Evolutionary conservation across 2,329 filamentous ascomycete genomes (phyloP).

Genomic region (Domatiomyces globalis): DNA sequence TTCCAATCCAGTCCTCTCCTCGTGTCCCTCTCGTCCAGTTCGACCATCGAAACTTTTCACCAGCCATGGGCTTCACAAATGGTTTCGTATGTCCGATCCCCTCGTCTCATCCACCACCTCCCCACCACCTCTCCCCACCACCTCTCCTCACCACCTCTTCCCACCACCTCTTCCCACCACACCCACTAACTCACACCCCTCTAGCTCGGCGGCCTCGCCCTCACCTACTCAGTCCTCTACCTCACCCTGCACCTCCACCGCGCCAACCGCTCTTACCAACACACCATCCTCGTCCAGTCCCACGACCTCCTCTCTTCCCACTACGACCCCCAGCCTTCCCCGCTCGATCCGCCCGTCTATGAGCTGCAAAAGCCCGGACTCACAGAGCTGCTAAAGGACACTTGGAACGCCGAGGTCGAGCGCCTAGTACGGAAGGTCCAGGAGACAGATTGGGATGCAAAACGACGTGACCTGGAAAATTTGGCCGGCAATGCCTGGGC

Average conservation of each 20-base stretch:
- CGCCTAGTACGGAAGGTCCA: conserved; percentile 52
- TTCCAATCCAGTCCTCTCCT: background rate
- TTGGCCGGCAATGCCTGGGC: conserved; percentile 8
- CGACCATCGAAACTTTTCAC: background rate
- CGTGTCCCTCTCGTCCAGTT: background rate
- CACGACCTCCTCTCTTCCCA: conserved; percentile 29
- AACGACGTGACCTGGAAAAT: conserved; percentile 10
- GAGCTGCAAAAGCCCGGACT: conserved; percentile 40
- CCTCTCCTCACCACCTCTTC: background rate
- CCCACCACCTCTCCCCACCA: background rate
- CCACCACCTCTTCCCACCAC: background rate
- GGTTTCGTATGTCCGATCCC: conserved; percentile 55
- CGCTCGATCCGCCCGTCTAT: conserved; percentile 17
- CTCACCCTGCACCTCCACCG: conserved; percentile 57
- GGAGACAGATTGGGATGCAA: conserved; percentile 44
- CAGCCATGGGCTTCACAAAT: conserved; percentile 54
- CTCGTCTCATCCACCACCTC: no score
- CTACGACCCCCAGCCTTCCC: conserved; percentile 21
- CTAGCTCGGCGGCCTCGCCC: conserved; percentile 60
- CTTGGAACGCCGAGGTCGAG: conserved; percentile 64
- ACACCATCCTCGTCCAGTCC: conserved; percentile 31
- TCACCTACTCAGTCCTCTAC: conserved; percentile 61
- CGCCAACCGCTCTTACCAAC: conserved; percentile 44
- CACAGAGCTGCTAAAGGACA: conserved; percentile 56
- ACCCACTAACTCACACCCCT: conserved; percentile 3